Base-by-base conservation (phyloP, 495 filamentous ascomycete genomes). In the Usnea hakonensis region DNA sequence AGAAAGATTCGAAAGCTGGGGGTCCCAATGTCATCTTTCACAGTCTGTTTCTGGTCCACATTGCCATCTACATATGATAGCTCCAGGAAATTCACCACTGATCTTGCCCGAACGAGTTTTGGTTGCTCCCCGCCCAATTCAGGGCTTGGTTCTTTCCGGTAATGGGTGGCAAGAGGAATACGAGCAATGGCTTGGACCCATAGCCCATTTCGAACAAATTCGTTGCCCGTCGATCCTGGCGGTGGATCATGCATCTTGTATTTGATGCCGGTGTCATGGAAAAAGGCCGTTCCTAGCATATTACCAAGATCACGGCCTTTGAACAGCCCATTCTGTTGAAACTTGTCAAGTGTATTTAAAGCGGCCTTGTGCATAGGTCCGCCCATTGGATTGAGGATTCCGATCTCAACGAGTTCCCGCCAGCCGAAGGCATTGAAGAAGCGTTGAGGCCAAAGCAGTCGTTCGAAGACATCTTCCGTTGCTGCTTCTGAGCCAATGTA, bases 251-350 rank as follows among this genome's bases (percentile, higher is more conserved):
- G 59, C 40, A 62, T 37, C 28, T 32, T 62, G 43, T 63, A 65
- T 30, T 52, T 57, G 16, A 16, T 21, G 11, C 33, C 38, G 17
- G 55, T 40, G 10, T 55, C 48, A 40, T 55, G 59, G 53, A 44
- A 65, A 36, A 65, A 65, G 9, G 64, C 58, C 32, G 64, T 65
- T 26, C 64, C 64, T 26, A 65, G 52, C 60, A 65, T 65, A 38
- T 65, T 59, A 21, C 64, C 64, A 6, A 55, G 52, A 36, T 57
- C 38, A 32, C 48, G 37, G 28, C 64, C 64, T 43, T 57, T 57
- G 60, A 63, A 65, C 7, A 65, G 58, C 8, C 64, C 64, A 36
- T 55, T 35, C 32, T 38, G 40, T n/a, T 52, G 55, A 46, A 57
- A 62, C 5, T 52, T 58, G 53, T 65, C 64, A 2, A 65, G 59